Conservation (phyloP, 352 stramenopile species). For the Globisporangium recalcitrans region DNA sequence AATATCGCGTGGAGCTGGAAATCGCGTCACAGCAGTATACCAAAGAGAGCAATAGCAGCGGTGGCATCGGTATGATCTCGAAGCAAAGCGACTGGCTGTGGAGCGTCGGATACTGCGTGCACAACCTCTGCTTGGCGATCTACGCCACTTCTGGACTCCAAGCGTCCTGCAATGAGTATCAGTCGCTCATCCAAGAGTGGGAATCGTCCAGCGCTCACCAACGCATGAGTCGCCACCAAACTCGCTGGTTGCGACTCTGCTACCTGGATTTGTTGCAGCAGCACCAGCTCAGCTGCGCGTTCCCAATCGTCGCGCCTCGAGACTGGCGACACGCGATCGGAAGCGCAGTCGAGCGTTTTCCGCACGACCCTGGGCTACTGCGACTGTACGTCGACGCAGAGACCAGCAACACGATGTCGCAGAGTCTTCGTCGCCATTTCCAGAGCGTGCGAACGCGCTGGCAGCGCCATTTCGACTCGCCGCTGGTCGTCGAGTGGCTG, state of each 20-base stretch:
- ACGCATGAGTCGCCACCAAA: constrained; percentile 15
- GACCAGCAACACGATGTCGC: constrained; percentile 64
- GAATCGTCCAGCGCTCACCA: background rate
- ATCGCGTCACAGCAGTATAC: constrained; percentile 27
- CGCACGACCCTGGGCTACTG: constrained; percentile 45
- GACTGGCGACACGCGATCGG: constrained; percentile 42
- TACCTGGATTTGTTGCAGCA: constrained; percentile 61
- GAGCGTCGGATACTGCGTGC: constrained; percentile 41
- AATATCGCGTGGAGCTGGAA: constrained; percentile 43
- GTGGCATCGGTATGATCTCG: background rate
- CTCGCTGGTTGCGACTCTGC: constrained; percentile 29
- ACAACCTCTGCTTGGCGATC: constrained; percentile 57
- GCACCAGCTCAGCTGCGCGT: constrained; percentile 30
- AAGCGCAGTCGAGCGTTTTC: constrained; percentile 33
- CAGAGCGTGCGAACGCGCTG: constrained; percentile 32
- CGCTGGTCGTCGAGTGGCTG: constrained; percentile 60
- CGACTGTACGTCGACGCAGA: constrained; percentile 73
- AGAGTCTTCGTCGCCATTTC: constrained; percentile 64
- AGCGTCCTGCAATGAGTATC: constrained; percentile 43
- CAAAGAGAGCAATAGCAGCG: background rate
- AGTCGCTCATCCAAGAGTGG: constrained; percentile 11
- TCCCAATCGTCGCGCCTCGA: constrained; percentile 41
- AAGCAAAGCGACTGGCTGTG: background rate
- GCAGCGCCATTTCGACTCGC: constrained; percentile 58
- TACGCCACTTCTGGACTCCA: constrained; percentile 50